These are phyloP conservation scores for Paramyrothecium roridum DNA, from an alignment of 2,329 filamentous ascomycete species.

Conservation along the genomic window DNA sequence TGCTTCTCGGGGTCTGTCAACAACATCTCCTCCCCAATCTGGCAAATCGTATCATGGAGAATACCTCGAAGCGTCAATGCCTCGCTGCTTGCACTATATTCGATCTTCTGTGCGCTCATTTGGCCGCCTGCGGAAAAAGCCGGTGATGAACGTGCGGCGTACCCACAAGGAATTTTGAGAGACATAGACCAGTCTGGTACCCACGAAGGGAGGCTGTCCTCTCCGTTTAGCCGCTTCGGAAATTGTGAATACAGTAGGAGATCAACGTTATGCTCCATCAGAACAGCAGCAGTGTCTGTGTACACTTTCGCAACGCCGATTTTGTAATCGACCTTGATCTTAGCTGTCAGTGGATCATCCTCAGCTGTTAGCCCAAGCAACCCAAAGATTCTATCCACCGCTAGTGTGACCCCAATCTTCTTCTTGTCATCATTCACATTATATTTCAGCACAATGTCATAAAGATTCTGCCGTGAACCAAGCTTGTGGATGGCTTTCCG, in stretches of 20 bases:
- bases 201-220: constrained; percentile 25
- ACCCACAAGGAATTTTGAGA: constrained; percentile 19
- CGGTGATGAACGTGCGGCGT: constrained; percentile 15
- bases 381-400: constrained; percentile 27
- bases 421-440: constrained; percentile 17
- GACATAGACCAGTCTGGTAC: constrained; percentile 29
- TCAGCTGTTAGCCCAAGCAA: constrained; percentile 23
- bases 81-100: constrained; percentile 5
- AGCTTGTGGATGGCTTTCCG: constrained; percentile 22
- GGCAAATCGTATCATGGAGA: constrained; percentile 14
- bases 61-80: constrained; percentile 15
- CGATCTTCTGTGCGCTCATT: neutral
- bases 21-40: constrained; percentile 14
- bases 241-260: constrained; percentile 24
- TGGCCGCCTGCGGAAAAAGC: constrained; percentile 18
- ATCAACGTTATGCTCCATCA: constrained; percentile 19
- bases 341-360: constrained; percentile 11
- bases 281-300: constrained; percentile 8
- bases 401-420: constrained; percentile 20
- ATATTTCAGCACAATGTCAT: constrained; percentile 24
- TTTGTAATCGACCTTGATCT: constrained; percentile 11
- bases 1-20: neutral
- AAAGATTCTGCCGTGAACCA: constrained; percentile 11
- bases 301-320: constrained; percentile 9
- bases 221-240: constrained; percentile 9